Evolutionary conservation across 108 stramenopile genomes (phyloP).

Genomic region (Fragilaria radians): DNA sequence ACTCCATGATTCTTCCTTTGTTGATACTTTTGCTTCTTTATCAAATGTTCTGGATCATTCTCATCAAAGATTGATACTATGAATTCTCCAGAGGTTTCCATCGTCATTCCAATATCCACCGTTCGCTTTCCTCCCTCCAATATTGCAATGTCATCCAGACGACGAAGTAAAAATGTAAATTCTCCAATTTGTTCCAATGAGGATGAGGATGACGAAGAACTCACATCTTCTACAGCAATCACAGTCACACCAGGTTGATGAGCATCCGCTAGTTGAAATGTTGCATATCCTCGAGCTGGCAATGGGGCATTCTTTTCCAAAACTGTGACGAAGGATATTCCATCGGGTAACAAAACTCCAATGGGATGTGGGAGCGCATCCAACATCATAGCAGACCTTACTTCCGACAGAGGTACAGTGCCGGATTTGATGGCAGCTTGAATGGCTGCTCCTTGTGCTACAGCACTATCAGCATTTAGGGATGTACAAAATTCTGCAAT

Average conservation of each 20-base stretch:
- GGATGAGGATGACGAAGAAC: constrained; percentile 2
- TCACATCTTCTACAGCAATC: constrained; percentile 61
- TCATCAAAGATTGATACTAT: constrained; percentile 69
- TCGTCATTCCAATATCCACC: constrained; percentile 63
- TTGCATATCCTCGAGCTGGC: constrained; percentile 53
- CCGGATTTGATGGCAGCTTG: constrained; percentile 66
- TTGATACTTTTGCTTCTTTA: constrained; percentile 38
- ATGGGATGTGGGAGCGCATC: constrained; percentile 78
- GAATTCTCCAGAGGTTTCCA: constrained; percentile 55
- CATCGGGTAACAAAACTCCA: constrained; percentile 43
- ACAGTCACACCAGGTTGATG: constrained; percentile 66
- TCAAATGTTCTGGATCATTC: constrained; percentile 70
- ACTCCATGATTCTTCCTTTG: constrained; percentile 23
- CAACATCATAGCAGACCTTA: constrained; percentile 74
- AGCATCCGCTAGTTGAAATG: constrained; percentile 46
- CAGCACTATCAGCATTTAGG: constrained; percentile 63
- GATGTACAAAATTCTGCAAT: constrained; percentile 54
- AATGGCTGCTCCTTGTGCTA: constrained; percentile 76
- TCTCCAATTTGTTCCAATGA: constrained; percentile 15
- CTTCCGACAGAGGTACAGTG: constrained; percentile 48
- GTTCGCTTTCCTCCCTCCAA: constrained; percentile 25
- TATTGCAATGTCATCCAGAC: constrained; percentile 21
- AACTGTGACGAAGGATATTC: constrained; percentile 51
- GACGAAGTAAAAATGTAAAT: constrained; percentile 69
- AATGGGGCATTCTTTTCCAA: constrained; percentile 50